Base-by-base conservation (phyloP, 2,329 filamentous ascomycete species). In the Fusarium continuum region DNA sequence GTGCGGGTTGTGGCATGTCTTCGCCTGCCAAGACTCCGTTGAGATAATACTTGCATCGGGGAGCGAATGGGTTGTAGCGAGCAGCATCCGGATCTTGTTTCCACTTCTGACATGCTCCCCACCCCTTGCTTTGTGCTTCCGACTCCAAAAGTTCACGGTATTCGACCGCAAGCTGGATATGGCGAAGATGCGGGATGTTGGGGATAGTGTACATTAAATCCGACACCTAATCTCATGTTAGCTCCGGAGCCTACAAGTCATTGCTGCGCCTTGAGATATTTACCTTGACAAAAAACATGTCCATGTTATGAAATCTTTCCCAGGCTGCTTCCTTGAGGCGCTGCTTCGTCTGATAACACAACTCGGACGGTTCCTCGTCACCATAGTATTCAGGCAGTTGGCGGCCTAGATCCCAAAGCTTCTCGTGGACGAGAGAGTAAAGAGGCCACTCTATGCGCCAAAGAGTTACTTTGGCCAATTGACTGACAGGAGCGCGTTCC, bases 251-350 rank as follows among this genome's bases (percentile, higher is more conserved):
- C 19, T 9, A 19, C n/a, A 46, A 6, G 11, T 29, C 10, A 14
- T 48, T 8, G 6, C 28, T 14, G 22, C 32, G 25, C 28, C 23
- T 10, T 38, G 17, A 59, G 78, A 61, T 75, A 88, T 84, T 80
- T 87, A 88, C 85, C 80, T 88, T 89, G 61, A 90, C 83, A 68
- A 89, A 89, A 72, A 89, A 90, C 80, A 89, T 81, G 65, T 89
- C 83, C 70, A 84, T 82, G 16, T 80, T 79, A 57, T 80, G 74
- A 72, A 88, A 88, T 65, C 78, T 80, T 51, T 83, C 78, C 75
- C 79, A 80, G 13, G 84, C 82, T 36, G 82, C 80, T 23, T 75
- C 71, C 41, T 80, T 81, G 29, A 87, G 79, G 51, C 75, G 75
- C 61, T 83, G 78, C 31, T 79, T 78, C 11, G 73, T 75, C 40